Evolutionary conservation across 345 rosid species (phyloP).

Genomic region (Capsella bursapastoris): DNA sequence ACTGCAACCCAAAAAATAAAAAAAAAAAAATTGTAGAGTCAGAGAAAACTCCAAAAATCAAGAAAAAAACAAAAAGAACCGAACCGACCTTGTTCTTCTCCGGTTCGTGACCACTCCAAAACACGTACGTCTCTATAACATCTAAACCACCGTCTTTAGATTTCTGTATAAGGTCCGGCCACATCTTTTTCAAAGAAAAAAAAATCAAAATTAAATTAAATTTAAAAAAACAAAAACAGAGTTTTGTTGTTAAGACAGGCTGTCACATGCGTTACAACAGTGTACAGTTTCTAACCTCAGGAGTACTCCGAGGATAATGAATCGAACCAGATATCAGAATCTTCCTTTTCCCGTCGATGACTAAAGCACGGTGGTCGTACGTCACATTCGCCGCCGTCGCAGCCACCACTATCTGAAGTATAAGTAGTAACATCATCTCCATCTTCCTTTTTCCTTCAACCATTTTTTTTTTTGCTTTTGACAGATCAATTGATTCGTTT

Average conservation of each 20-base stretch:
- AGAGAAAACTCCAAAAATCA: background rate
- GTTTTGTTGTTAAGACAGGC: background rate
- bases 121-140: conserved; percentile 89
- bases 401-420: conserved; percentile 28
- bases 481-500: background rate
- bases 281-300: conserved; percentile 54
- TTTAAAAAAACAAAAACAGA: background rate
- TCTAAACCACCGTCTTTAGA: conserved; percentile 97
- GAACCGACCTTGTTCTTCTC: conserved; percentile 69
- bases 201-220: background rate
- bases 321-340: conserved; percentile 88
- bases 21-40: background rate
- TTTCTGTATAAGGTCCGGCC: conserved; percentile 93
- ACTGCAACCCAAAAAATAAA: conserved; percentile 48
- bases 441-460: conserved; percentile 20
- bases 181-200: conserved; percentile 63
- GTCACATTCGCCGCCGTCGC: conserved; percentile 57
- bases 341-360: conserved; percentile 76
- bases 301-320: conserved; percentile 96
- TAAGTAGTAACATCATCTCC: conserved; percentile 1
- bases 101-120: conserved; percentile 90
- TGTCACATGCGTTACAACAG: background rate
- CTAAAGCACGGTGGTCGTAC: conserved; percentile 78
- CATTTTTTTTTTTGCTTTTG: conserved; percentile 13
- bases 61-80: background rate